A percentile compares a stretch with the other conserved stretches of the same genome.
Conservation (phyloP, 306 rosid genomes). For the Ceratonia siliqua region DNA sequence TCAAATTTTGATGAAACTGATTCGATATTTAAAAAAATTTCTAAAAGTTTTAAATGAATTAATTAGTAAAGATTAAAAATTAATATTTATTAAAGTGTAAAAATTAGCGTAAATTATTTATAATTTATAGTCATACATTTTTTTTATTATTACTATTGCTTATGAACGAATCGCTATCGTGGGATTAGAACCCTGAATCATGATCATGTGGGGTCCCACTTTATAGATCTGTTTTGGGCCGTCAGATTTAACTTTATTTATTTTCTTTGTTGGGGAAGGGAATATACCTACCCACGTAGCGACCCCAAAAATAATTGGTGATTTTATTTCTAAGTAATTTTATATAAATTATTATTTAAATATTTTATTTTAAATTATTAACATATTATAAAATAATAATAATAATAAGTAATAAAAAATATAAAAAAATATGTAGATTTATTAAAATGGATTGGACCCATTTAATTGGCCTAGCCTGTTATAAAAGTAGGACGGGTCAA, state of each 20-base stretch:
- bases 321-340: too few species aligned
- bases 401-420: too few species aligned
- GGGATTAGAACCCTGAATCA: neutral
- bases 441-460: too few species aligned
- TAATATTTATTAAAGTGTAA: neutral
- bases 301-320: neutral
- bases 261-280: neutral
- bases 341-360: too few species aligned
- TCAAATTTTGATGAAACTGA: neutral
- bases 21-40: too few species aligned
- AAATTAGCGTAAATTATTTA: neutral
- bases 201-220: neutral
- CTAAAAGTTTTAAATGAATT: neutral
- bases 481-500: too few species aligned
- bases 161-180: neutral
- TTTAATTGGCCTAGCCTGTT: too few species aligned
- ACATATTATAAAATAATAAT: too few species aligned
- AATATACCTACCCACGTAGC: neutral
- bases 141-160: neutral
- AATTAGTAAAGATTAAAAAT: neutral
- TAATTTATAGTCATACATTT: neutral
- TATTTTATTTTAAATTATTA: neutral
- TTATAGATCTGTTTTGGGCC: constrained; percentile 13
- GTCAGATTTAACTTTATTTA: neutral
- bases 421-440: too few species aligned